phyloP scores from a whole-genome alignment of 1,284 basidiomycete species.

The Trichosporon sp. region DNA sequence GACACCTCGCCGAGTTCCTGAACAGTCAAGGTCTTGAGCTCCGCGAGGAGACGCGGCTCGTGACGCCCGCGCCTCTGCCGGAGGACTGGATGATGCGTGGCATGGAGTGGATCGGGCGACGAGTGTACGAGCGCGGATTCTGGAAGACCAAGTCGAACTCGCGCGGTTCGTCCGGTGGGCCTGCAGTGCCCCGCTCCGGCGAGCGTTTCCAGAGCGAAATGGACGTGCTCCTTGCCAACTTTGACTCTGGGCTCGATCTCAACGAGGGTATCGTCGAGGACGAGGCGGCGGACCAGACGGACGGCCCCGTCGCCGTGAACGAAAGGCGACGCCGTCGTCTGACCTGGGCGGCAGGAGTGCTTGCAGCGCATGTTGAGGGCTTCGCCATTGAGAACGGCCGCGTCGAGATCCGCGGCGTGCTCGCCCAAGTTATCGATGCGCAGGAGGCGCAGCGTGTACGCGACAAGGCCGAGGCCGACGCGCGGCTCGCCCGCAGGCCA shows the following conservation, averaged over 20 bases:
- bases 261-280: conserved; percentile 79
- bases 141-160: conserved; percentile 64
- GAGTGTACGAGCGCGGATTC: conserved; percentile 86
- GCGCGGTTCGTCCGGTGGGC: conserved; percentile 46
- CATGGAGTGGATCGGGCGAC: conserved; percentile 88
- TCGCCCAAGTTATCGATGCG: conserved; percentile 69
- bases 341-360: conserved; percentile 68
- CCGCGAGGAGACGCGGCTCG: conserved; percentile 61
- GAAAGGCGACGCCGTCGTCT: conserved; percentile 71
- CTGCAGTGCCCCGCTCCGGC: conserved; percentile 59
- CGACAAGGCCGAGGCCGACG: conserved; percentile 38
- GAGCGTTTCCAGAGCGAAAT: conserved; percentile 65
- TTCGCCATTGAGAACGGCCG: conserved; percentile 64
- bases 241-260: conserved; percentile 59
- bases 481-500: conserved; percentile 32
- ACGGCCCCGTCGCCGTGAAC: conserved; percentile 54
- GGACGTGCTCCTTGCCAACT: conserved; percentile 71
- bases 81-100: conserved; percentile 97
- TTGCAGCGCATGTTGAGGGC: conserved; percentile 74
- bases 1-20: conserved; percentile 69
- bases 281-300: conserved; percentile 60
- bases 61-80: conserved; percentile 67
- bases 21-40: conserved; percentile 59
- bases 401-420: conserved; percentile 65
- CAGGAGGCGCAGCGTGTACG: conserved; percentile 66